Evolutionary conservation across 768 basidiomycete genomes (phyloP).

Genomic region (Macrolepiota fuliginosa): DNA sequence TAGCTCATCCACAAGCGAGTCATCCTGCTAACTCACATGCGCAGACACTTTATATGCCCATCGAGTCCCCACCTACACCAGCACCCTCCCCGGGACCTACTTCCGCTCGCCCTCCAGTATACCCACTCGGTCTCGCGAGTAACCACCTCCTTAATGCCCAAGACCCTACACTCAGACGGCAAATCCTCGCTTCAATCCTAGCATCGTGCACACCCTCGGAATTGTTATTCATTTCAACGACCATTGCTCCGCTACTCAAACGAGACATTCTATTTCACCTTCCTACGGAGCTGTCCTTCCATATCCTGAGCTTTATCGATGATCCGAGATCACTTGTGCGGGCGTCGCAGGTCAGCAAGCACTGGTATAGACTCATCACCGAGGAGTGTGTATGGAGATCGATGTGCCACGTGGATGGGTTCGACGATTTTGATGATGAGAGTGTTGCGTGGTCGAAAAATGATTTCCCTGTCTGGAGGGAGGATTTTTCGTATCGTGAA

Average conservation of each 20-base stretch:
- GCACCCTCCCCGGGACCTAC: constrained; percentile 53
- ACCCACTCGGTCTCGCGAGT: constrained; percentile 16
- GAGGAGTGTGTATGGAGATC: constrained; percentile 83
- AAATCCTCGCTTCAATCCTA: constrained; percentile 50
- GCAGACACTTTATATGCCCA: constrained; percentile 44
- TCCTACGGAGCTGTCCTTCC: constrained; percentile 63
- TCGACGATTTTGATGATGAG: constrained; percentile 29
- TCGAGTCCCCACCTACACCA: constrained; percentile 58
- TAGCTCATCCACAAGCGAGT: background rate
- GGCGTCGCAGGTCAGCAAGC: constrained; percentile 64
- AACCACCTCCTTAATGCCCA: constrained; percentile 14
- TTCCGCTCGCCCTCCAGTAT: constrained; percentile 13
- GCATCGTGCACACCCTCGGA: constrained; percentile 56
- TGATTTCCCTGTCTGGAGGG: background rate
- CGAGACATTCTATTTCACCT: constrained; percentile 49
- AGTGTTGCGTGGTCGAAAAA: constrained; percentile 6
- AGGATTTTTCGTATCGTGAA: constrained; percentile 56
- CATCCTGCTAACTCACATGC: background rate
- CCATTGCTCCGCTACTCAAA: constrained; percentile 62
- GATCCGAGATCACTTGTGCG: constrained; percentile 70
- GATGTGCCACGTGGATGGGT: constrained; percentile 64
- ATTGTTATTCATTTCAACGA: constrained; percentile 62
- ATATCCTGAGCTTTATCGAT: constrained; percentile 75
- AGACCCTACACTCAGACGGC: constrained; percentile 42
- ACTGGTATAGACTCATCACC: constrained; percentile 66